Base-by-base conservation (phyloP, 768 basidiomycete genomes). In the Tephrocybe sp. region DNA sequence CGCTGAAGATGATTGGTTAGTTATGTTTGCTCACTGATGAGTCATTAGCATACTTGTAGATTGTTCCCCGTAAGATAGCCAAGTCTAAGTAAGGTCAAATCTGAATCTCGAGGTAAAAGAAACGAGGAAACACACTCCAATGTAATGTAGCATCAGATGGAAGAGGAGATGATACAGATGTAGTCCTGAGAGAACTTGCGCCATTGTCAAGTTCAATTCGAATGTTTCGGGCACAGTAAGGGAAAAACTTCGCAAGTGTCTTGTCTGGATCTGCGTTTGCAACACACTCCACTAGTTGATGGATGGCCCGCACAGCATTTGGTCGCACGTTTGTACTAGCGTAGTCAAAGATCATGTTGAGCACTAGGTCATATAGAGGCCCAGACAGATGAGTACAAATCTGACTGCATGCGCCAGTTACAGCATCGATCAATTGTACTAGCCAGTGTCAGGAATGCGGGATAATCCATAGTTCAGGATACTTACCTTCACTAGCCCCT, bases 71-170 rank as follows among this genome's bases (percentile, higher is more conserved):
- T 19, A 92, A 65, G 35, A 92, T 82, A 0, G 86, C 85, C 36
- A 90, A 70, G 69, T 89, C 87, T 87, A 54, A 38, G 50, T 41
- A 6, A 49, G 43, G 12, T 12, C 53, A 12, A 65, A 33, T n/a
- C 45, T 40, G 5, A 19, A 50, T 34, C 49, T 13, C 11, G 39
- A 39, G 13, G 13, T 7, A 41, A 46, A 54, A 16, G 31, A 22
- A 34, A 61, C 19, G 52, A 39, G 12, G 19, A 48, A 16, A 66
- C 83, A 49, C 67, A 89, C 87, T 90, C 87, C 90, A 92, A 60
- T 94, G 91, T 44, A 96, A 72, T 14, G 90, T 91, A 3, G 88
- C 88, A 65, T 93, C 91, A 1, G 88, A 86, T 2, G 88, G 84
- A 35, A 89, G 68, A 1, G 86, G 83, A 1, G 76, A 75, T 3